phyloP scores from a whole-genome alignment of 2,329 filamentous ascomycete genomes.

The Neofusicoccum umdonicola region DNA sequence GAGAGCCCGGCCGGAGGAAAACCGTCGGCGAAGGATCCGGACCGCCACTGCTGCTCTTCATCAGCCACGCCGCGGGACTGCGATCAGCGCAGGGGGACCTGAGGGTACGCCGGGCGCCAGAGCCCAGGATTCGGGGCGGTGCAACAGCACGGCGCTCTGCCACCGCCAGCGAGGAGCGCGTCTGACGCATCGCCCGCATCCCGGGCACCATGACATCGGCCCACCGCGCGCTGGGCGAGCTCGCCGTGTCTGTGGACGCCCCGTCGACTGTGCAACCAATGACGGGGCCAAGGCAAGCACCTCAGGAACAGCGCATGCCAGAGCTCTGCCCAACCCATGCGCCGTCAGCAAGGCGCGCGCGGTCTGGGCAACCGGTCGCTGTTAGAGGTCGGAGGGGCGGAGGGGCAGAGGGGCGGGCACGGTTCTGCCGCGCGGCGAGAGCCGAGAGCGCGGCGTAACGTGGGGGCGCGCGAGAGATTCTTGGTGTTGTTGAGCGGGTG shows the following conservation, averaged over 20 bases:
- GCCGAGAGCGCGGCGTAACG: no score
- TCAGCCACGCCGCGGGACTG: slow-evolving; percentile 3
- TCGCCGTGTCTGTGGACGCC: slow-evolving; percentile 6
- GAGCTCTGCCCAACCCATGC: slow-evolving; percentile 9
- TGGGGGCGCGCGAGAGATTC: background rate
- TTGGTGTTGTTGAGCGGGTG: background rate
- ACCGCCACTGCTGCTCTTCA: background rate
- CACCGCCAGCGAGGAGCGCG: background rate
- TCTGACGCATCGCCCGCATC: background rate
- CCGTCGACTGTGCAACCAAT: background rate
- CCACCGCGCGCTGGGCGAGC: background rate
- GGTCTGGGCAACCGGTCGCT: background rate
- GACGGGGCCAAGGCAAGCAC: background rate
- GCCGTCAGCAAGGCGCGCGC: slow-evolving; percentile 8
- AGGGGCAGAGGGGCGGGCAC: background rate
- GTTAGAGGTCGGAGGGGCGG: background rate
- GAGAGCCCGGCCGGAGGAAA: background rate
- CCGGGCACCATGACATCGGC: slow-evolving; percentile 5
- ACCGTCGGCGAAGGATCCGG: background rate
- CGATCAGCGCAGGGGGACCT: background rate
- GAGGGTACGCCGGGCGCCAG: background rate
- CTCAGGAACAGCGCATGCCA: slow-evolving; percentile 13
- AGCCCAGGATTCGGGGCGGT: slow-evolving; percentile 14
- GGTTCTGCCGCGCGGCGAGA: background rate
- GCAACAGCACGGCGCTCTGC: background rate